Conservation (phyloP, 441 rosid genomes). For the Corymbia calophylla region DNA sequence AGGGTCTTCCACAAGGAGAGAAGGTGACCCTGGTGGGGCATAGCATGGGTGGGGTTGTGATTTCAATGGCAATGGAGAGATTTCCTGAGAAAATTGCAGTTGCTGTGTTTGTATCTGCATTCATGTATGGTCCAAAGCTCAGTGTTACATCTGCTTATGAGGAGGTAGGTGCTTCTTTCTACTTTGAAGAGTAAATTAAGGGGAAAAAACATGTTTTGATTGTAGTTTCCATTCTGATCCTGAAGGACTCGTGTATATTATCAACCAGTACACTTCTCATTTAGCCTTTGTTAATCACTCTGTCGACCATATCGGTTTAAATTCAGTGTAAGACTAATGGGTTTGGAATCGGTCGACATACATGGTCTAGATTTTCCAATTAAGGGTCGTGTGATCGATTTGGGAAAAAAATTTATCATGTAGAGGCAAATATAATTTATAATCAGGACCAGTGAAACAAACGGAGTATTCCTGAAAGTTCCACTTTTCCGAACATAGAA, state of each 20-base stretch:
- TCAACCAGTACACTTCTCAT: background rate
- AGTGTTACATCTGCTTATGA: background rate
- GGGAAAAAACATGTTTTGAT: background rate
- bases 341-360: background rate
- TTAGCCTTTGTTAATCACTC: background rate
- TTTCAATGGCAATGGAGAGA: slow-evolving; percentile 32
- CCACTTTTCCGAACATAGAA: background rate
- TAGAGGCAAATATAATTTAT: background rate
- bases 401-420: background rate
- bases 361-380: background rate
- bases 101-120: slow-evolving; percentile 17
- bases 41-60: slow-evolving; percentile 16
- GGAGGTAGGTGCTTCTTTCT: slow-evolving; percentile 12
- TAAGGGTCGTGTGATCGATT: background rate
- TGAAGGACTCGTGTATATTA: background rate
- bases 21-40: slow-evolving; percentile 32
- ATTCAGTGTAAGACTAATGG: background rate
- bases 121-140: slow-evolving; percentile 21
- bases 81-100: slow-evolving; percentile 28
- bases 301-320: background rate
- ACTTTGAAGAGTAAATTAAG: background rate
- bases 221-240: background rate
- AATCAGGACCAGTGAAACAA: background rate
- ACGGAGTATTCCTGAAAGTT: background rate
- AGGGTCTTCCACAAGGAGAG: slow-evolving; percentile 11